These are phyloP conservation scores for Nothopassalora personata DNA, from an alignment of 2,329 filamentous ascomycete species.

Conservation along the genomic window DNA sequence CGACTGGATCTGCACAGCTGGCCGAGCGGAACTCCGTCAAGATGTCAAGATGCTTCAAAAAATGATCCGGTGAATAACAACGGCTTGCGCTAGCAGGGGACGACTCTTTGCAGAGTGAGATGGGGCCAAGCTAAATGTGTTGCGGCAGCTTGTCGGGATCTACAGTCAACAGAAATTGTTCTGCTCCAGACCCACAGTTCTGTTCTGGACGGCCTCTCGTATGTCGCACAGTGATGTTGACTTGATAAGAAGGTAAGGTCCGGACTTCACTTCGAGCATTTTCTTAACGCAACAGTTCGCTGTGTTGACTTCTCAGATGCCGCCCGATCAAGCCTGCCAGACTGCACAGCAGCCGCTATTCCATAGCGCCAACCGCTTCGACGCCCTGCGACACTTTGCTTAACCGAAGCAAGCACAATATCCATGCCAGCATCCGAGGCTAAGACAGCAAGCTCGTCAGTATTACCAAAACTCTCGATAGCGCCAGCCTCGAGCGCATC, in stretches of 20 bases:
- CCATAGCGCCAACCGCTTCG: constrained; percentile 3
- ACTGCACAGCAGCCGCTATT: constrained; percentile 8
- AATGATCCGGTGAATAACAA: neutral
- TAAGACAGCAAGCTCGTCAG: constrained; percentile 6
- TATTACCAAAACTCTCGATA: constrained; percentile 12
- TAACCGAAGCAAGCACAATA: constrained; percentile 11
- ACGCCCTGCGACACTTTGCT: constrained; percentile 10
- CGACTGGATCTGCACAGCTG: neutral
- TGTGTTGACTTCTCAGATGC: constrained; percentile 12
- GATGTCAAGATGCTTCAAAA: neutral
- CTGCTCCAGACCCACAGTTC: neutral
- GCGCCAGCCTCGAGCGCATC: constrained; percentile 18
- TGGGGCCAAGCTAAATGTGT: neutral
- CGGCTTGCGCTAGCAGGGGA: neutral
- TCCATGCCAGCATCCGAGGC: constrained; percentile 16
- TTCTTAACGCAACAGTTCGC: constrained; percentile 8
- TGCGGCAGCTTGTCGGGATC: neutral
- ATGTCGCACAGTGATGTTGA: neutral
- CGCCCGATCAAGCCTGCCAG: constrained; percentile 7
- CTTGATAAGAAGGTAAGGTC: too few relatives aligned
- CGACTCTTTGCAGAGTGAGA: neutral
- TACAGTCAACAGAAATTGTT: neutral
- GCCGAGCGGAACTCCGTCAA: neutral
- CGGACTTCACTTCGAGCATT: too few relatives aligned
- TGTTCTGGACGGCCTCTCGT: neutral